Percentiles rank a stretch among this genome's conserved stretches.
Evolutionary conservation across 2,329 filamentous ascomycete species (phyloP).

Genomic region (Pseudogymnoascus sp.): DNA sequence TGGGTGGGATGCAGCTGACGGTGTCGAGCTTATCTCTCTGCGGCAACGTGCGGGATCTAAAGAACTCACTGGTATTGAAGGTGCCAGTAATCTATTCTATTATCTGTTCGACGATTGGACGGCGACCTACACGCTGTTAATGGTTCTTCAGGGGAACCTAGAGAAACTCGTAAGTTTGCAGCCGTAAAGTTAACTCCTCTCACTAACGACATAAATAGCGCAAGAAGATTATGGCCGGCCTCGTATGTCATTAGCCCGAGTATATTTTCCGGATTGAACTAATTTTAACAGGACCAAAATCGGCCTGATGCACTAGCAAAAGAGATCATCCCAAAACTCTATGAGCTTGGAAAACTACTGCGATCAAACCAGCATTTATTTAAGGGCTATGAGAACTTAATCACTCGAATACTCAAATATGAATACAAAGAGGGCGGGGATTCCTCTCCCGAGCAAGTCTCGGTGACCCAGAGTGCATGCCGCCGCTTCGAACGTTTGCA

Average conservation of each 20-base stretch:
- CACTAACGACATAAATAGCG: conserved; percentile 17
- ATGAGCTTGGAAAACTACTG: conserved; percentile 52
- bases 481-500: conserved; percentile 51
- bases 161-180: conserved; percentile 36
- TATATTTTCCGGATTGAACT: conserved; percentile 1
- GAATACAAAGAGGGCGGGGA: conserved; percentile 19
- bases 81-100: conserved; percentile 54
- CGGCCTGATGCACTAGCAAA: conserved; percentile 32
- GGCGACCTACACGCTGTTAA: conserved; percentile 48
- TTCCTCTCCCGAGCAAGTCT: conserved; percentile 23
- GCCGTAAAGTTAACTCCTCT: conserved; percentile 6
- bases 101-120: conserved; percentile 60
- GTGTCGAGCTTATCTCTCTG: conserved; percentile 25
- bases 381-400: conserved; percentile 49
- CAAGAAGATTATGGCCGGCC: conserved; percentile 22
- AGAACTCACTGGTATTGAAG: conserved; percentile 33
- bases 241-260: conserved; percentile 15
- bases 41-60: conserved; percentile 23
- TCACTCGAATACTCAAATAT: conserved; percentile 43
- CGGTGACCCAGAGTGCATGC: conserved; percentile 37
- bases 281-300: conserved; percentile 25
- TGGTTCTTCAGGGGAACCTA: conserved; percentile 37
- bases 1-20: conserved; percentile 28
- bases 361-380: conserved; percentile 53
- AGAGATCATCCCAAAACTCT: conserved; percentile 48